A percentile compares a stretch with the other conserved stretches of the same genome.
Evolutionary conservation across 495 filamentous ascomycete genomes (phyloP).

Genomic region (Amphirosellinia nigrospora): DNA sequence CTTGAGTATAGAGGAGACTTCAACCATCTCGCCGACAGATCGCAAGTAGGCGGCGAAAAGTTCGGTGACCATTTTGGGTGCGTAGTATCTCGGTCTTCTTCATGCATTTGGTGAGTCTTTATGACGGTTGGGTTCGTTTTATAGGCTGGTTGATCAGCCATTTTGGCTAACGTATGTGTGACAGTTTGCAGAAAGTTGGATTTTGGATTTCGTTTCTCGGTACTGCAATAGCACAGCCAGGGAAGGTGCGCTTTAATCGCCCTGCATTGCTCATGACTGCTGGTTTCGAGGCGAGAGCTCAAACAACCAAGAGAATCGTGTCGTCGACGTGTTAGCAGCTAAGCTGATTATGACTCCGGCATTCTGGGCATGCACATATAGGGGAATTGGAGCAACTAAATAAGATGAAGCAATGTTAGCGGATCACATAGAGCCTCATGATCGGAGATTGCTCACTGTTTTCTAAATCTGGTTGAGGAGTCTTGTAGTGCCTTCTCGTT

Average conservation of each 20-base stretch:
- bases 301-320: constrained; percentile 38
- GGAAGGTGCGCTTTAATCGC: constrained; percentile 61
- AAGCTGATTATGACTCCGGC: constrained; percentile 58
- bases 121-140: constrained; percentile 45
- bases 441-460: constrained; percentile 14
- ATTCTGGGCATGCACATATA: constrained; percentile 65
- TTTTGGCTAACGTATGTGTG: constrained; percentile 47
- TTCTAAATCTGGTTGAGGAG: constrained; percentile 13
- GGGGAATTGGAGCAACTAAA: constrained; percentile 35
- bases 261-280: constrained; percentile 56
- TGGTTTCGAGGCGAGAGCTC: constrained; percentile 64
- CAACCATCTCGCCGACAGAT: constrained; percentile 44
- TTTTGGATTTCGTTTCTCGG: constrained; percentile 40
- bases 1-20: constrained; percentile 54
- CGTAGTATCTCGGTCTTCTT: constrained; percentile 60
- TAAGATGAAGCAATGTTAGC: constrained; percentile 2
- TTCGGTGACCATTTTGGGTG: constrained; percentile 63
- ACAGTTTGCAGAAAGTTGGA: constrained; percentile 45
- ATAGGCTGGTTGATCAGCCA: constrained; percentile 49
- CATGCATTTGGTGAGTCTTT: constrained; percentile 47
- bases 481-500: constrained; percentile 9
- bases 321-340: constrained; percentile 36
- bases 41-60: constrained; percentile 57
- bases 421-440: background rate
- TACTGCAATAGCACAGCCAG: constrained; percentile 55